Evolutionary conservation across 768 basidiomycete species (phyloP).

Genomic region (Baorangia bicolor): DNA sequence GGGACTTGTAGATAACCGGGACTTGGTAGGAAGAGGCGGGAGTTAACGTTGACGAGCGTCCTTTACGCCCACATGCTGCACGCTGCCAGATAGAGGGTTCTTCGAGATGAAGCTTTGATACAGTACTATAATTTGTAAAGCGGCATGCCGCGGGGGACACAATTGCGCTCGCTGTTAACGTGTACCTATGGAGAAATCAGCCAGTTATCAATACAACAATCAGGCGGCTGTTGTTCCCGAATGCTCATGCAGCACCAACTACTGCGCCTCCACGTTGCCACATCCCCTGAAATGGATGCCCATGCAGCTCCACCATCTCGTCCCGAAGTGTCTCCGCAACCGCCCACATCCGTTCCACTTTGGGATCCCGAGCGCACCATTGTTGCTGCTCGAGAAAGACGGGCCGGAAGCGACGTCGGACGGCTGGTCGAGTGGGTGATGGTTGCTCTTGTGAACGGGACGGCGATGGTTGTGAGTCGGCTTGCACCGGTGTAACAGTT

Average conservation of each 20-base stretch:
- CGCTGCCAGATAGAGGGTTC: no score
- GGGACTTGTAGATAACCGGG: no score
- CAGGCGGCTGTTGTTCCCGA: not conserved
- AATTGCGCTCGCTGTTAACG: no score
- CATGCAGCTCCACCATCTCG: conserved; percentile 15
- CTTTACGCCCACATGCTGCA: no score
- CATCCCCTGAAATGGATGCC: conserved; percentile 13
- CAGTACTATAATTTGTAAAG: no score
- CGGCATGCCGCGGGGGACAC: no score
- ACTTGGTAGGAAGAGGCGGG: no score
- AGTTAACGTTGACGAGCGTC: no score
- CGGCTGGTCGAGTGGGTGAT: conserved; percentile 7
- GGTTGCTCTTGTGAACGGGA: conserved; percentile 14
- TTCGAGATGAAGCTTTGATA: no score
- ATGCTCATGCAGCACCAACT: not conserved
- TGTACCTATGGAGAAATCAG: no score
- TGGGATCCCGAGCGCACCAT: conserved; percentile 45
- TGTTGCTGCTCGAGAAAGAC: conserved; percentile 51
- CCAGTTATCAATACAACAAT: not conserved
- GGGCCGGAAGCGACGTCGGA: conserved; percentile 45
- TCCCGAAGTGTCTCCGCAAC: conserved; percentile 11
- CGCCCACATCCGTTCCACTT: conserved; percentile 29
- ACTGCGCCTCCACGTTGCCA: not conserved
- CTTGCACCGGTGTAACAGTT: conserved; percentile 6
- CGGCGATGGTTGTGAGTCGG: conserved; percentile 27